phyloP scores from a whole-genome alignment of 257 asterid species.

The Oldenlandia corymbosa region DNA sequence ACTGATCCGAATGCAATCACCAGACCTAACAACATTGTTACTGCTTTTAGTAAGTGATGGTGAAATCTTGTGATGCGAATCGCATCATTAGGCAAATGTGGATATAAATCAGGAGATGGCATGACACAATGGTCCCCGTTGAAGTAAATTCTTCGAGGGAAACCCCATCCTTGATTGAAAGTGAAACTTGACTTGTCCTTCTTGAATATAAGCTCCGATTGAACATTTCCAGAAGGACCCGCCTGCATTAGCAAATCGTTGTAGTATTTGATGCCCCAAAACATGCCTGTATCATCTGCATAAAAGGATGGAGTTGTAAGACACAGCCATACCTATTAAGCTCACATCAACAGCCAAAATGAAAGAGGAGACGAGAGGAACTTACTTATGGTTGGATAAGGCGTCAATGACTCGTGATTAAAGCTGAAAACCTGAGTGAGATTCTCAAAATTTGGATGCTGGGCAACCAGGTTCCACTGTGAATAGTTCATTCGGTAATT shows the following conservation, averaged over 20 bases:
- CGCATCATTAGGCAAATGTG: constrained; percentile 29
- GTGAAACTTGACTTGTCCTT: constrained; percentile 37
- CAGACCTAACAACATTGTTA: constrained; percentile 14
- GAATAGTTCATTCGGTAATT: constrained; percentile 69
- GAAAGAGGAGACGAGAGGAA: background rate
- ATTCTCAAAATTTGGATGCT: constrained; percentile 83
- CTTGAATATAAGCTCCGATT: constrained; percentile 39
- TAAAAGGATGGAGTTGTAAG: too few species aligned
- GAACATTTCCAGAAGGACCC: constrained; percentile 45
- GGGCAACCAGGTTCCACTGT: constrained; percentile 73
- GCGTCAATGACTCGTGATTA: constrained; percentile 63
- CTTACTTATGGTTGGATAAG: constrained; percentile 42
- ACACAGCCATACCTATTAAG: too few species aligned
- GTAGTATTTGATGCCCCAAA: constrained; percentile 41
- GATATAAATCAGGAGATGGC: constrained; percentile 46
- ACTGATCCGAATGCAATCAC: constrained; percentile 17
- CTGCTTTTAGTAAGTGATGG: background rate
- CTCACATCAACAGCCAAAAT: background rate
- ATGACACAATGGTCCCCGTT: constrained; percentile 46
- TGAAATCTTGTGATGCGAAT: background rate
- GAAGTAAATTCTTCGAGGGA: constrained; percentile 42
- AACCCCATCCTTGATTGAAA: constrained; percentile 53
- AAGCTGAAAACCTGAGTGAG: constrained; percentile 79
- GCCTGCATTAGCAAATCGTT: constrained; percentile 38
- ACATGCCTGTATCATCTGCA: constrained; percentile 47